Evolutionary conservation across 2,329 filamentous ascomycete genomes (phyloP).

Genomic region (Neofusicoccum sp.): DNA sequence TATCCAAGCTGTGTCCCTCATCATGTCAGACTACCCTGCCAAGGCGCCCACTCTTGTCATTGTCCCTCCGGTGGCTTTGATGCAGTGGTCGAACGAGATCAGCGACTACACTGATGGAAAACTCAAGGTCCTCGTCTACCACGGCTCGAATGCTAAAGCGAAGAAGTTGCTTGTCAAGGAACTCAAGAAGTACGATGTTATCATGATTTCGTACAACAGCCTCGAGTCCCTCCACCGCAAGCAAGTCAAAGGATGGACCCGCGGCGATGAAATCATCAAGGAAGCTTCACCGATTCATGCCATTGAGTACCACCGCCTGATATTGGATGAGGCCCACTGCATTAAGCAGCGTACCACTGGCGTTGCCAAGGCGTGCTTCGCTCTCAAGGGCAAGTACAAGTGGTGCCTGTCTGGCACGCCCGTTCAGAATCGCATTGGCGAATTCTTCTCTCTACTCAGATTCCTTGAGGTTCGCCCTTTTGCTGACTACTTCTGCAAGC

Average conservation of each 20-base stretch:
- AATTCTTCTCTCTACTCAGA: constrained; percentile 91
- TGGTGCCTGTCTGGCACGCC: constrained; percentile 97
- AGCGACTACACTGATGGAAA: constrained; percentile 75
- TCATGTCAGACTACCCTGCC: constrained; percentile 95
- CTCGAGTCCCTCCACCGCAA: constrained; percentile 91
- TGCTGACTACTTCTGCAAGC: constrained; percentile 89
- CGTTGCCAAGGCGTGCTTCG: constrained; percentile 93
- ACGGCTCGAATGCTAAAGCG: constrained; percentile 79
- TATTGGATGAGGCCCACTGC: constrained; percentile 92
- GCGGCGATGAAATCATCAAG: constrained; percentile 76
- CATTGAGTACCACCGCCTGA: constrained; percentile 83
- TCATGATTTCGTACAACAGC: constrained; percentile 94
- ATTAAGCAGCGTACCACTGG: constrained; percentile 89
- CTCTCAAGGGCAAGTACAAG: constrained; percentile 80
- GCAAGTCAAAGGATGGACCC: constrained; percentile 84
- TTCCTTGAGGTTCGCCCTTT: constrained; percentile 89
- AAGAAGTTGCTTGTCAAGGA: constrained; percentile 75
- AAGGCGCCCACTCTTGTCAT: constrained; percentile 81
- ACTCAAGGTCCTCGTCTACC: constrained; percentile 86
- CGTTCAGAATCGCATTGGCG: constrained; percentile 93
- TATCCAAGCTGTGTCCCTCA: constrained; percentile 93
- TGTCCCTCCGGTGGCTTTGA: constrained; percentile 87
- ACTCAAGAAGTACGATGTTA: constrained; percentile 81
- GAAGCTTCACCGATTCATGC: constrained; percentile 75
- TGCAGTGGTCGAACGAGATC: constrained; percentile 77